Evolutionary conservation across 768 basidiomycete species (phyloP), one percentile per base, ranked within the genome.

Genomic region (Suillus subluteus): DNA sequence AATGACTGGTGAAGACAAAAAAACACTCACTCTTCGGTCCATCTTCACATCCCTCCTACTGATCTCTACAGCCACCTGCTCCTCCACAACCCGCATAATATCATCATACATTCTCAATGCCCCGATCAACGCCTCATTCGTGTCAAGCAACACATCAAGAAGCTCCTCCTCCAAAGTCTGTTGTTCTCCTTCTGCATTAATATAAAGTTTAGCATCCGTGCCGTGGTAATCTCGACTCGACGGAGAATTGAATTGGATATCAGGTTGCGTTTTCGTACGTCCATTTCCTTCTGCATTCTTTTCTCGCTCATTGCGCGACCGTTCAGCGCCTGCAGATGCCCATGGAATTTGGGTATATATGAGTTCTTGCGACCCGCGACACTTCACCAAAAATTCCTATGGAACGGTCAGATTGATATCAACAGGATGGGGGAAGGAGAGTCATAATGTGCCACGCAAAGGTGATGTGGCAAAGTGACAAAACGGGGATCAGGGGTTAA

Each of bases 331-430:
- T 1, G 94, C 89, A 26, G 88, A 86, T 4, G 96, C 96, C 95
- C 96, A 97, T 8, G 91, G 88, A 71, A 98, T 95, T 77, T 96
- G 95, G 13, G 91, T 88, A 69, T 83, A 90, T 35, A 97, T 87
- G 13, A 96, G 84, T 67, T 95, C 95, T 76, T 95, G 94, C 3
- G 93, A 95, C 4, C 86, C 83, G 38, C 87, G 84, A 74, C 94
- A 95, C 73, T 93, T 92, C 18, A 76, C 72, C 71, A 92, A 87
- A 72, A 95, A 96, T 79, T 96, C 95, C 94, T 97, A 73, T 1
- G 23, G 43, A n/a, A 37, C 35, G 12, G 12, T 61, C 18, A 61
- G 59, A 61, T 43, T 30, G 18, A 12, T 41, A 32, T 18, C 16
- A 12, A 43, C 6, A 61, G 18, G 3, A 3, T 43, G n/a, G n/a